Base-by-base conservation (phyloP, 306 rosid genomes). In the Sesbania bispinosa region DNA sequence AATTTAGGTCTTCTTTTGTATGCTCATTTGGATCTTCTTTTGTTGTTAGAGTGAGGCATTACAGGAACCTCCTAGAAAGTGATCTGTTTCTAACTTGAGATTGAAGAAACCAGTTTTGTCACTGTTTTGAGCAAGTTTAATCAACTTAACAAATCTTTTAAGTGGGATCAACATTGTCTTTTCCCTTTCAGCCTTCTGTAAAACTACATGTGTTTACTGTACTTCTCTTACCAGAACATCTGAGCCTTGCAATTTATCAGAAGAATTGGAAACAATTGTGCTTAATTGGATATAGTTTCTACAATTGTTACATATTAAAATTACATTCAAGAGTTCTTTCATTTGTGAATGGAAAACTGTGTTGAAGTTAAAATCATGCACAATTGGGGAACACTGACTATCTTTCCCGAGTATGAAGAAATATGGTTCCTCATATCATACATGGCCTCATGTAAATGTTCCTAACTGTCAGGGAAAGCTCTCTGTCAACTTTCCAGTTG, bases 1-100 rank as follows among this genome's bases (percentile, higher is more conserved):
- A 32, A 43, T 7, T 15, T 76, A 23, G 58, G 20, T 43, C 13
- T 45, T 55, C 24, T 73, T 59, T 19, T 23, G 36, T 13, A 18
- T 64, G 38, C 24, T 29, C 32, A 29, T 20, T 75, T 65, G 20
- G 61, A n/a, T 54, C 15, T 47, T 54, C 15, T 47, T 45, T 48
- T 62, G 23, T 33, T 33, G 20, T 20, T 61, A 10, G 18, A 16
- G 30, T 30, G 5, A 4, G 67, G 42, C 20, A 41, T 46, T 27
- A 19, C 41, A 46, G 10, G 16, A 46, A 27, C 55, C 38, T 64
- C 71, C 39, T n/a, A 21, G 24, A 24, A 10, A 46, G 39, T 24
- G n/a, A 20, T 62, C 18, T 29, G 59, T 42, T 75, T 65, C 58
- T 66, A 65, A 75, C 48, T 41, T 75, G n/a, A n/a, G n/a, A n/a